These are phyloP conservation scores for Zygosaccharomyces pseudobailii DNA, from an alignment of 1,139 yeast species.

Conservation along the genomic window DNA sequence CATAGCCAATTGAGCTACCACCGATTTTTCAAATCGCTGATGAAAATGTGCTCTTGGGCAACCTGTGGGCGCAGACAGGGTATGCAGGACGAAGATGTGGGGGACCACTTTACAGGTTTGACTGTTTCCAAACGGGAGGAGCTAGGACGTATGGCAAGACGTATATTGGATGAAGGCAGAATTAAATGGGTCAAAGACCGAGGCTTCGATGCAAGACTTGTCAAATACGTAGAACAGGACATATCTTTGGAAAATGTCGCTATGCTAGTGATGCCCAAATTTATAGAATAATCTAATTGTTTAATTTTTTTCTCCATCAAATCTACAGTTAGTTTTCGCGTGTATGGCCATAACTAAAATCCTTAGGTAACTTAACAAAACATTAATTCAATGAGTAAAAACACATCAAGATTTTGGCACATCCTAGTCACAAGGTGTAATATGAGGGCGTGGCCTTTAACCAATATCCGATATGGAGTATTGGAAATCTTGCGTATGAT, in stretches of 20 bases:
- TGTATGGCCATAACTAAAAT: background rate
- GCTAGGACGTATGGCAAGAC: constrained; percentile 63
- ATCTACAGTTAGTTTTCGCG: too few species aligned
- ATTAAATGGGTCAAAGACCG: constrained; percentile 43
- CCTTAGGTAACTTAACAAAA: background rate
- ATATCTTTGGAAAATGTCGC: constrained; percentile 72
- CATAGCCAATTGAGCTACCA: constrained; percentile 22
- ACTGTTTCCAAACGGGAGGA: constrained; percentile 45
- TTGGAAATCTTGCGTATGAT: background rate
- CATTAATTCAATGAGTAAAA: background rate
- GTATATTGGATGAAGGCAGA: constrained; percentile 63
- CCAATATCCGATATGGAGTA: background rate
- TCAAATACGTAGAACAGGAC: constrained; percentile 53
- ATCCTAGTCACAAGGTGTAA: too few species aligned
- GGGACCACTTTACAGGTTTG: constrained; percentile 41
- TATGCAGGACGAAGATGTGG: constrained; percentile 35
- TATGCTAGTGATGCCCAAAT: constrained; percentile 35
- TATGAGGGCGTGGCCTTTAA: background rate
- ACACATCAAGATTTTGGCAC: too few species aligned
- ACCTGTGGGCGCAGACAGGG: constrained; percentile 58
- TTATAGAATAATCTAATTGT: background rate
- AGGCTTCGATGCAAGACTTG: constrained; percentile 44
- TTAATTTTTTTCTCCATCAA: too few species aligned
- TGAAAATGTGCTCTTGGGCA: constrained; percentile 81
- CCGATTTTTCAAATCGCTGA: constrained; percentile 45